Evolutionary conservation across 1,139 yeast species (phyloP), one percentile per base, ranked within the genome.

Genomic region (Blastobotrys malaysiensis): DNA sequence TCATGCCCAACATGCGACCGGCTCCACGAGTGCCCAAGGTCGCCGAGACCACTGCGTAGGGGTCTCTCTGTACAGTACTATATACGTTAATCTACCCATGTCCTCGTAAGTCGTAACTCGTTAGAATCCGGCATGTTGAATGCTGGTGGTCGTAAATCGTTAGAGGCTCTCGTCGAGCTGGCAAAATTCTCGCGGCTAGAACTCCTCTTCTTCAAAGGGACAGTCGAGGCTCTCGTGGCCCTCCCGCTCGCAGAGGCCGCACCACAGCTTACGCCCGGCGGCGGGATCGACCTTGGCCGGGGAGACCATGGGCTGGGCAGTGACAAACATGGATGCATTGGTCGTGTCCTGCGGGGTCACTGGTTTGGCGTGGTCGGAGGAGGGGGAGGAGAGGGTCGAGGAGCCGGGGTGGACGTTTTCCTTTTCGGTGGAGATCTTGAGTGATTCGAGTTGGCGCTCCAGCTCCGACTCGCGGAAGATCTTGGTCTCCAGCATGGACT

Each of bases 161-260:
- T 39, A 39, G 19, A 39, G 19, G 5, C 11, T 13, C 16, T 13
- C 18, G 36, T 9, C 11, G 36, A 13, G 13, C 36, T 13, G 43
- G 14, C 43, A 36, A 36, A 13, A 13, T 26, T 26, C 31, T n/a
- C n/a, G n/a, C 16, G n/a, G 13, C 43, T 52, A 54, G 22, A 54
- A 54, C 14, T 54, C 57, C 60, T 81, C 81, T 59, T 81, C 81
- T 63, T 87, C 96, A 65, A 80, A 88, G 0, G 97, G 97, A 71
- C 98, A 91, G 55, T 88, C 88, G 47, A 84, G 75, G 60, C 95
- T 85, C 55, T 83, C 86, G 66, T 91, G 98, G 0, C 98, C 98
- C 52, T 82, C 84, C 54, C 89, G 74, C 69, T 91, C 98, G 72
- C 98, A 91, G 52, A 89, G 75, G 0, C 96, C 96, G 72, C 98